These are phyloP conservation scores for Botrytis aclada DNA, from an alignment of 2,329 filamentous ascomycete genomes.

Conservation along the genomic window DNA sequence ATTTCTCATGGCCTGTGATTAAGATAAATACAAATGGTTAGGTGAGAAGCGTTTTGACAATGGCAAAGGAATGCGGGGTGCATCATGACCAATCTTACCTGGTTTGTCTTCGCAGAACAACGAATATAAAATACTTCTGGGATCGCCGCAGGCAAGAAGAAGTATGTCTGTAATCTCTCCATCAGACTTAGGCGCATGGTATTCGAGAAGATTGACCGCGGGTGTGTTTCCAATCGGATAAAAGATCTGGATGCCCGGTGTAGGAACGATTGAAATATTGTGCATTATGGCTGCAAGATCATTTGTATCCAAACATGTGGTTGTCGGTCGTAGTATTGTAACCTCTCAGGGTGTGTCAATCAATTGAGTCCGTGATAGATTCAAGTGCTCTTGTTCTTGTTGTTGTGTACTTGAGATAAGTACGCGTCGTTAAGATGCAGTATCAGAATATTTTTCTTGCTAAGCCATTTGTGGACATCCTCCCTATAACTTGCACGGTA, in stretches of 20 bases:
- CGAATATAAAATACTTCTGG: conserved; percentile 16
- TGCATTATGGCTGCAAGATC: neutral
- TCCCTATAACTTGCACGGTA: neutral
- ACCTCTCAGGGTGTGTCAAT: neutral
- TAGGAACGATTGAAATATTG: neutral
- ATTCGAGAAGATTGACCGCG: conserved; percentile 2
- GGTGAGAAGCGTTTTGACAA: neutral
- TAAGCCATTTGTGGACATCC: neutral
- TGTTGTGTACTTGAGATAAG: neutral
- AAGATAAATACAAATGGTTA: neutral
- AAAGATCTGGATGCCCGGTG: neutral
- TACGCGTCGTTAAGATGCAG: neutral
- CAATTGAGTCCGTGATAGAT: neutral
- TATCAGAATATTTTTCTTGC: neutral
- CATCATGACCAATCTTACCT: neutral
- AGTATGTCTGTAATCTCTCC: neutral
- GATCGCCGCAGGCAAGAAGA: conserved; percentile 17
- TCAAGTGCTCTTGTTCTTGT: neutral
- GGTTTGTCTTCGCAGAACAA: conserved; percentile 18
- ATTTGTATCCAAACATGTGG: neutral
- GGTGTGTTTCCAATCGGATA: neutral
- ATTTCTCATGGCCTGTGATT: neutral
- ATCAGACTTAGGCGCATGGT: neutral
- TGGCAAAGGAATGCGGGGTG: neutral
- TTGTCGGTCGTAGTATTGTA: neutral